These are phyloP conservation scores for Oidiodendron maius DNA, from an alignment of 495 filamentous ascomycete genomes.

Conservation along the genomic window DNA sequence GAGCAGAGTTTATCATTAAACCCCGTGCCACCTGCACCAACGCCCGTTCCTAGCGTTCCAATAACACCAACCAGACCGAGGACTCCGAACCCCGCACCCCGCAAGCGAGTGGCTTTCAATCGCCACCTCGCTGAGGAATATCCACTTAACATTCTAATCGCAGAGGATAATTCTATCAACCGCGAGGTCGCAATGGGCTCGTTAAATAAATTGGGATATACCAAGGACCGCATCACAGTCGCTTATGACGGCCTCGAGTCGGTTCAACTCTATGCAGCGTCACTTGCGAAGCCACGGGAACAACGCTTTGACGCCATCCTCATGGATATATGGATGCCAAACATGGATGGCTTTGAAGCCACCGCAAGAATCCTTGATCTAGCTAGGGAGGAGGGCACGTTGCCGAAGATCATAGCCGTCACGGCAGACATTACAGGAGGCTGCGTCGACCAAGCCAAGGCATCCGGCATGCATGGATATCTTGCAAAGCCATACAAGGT, in stretches of 20 bases:
- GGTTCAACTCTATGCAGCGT: constrained; percentile 53
- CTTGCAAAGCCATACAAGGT: constrained; percentile 78
- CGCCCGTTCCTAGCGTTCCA: neutral
- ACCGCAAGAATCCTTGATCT: constrained; percentile 58
- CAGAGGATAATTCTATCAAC: constrained; percentile 78
- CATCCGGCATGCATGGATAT: constrained; percentile 69
- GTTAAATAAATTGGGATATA: constrained; percentile 66
- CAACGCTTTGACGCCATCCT: constrained; percentile 58
- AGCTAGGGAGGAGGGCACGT: constrained; percentile 21
- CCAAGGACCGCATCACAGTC: constrained; percentile 46
- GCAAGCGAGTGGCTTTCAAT: constrained; percentile 26
- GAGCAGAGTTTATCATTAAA: neutral
- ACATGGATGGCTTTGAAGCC: constrained; percentile 77
- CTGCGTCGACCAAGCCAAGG: constrained; percentile 55
- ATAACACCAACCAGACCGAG: constrained; percentile 6
- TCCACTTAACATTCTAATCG: constrained; percentile 67
- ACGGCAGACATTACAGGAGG: constrained; percentile 72
- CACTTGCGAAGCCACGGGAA: constrained; percentile 12
- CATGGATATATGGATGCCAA: constrained; percentile 87
- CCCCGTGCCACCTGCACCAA: neutral
- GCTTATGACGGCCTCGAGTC: constrained; percentile 71
- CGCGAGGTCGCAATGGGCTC: constrained; percentile 67
- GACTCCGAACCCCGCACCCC: constrained; percentile 15
- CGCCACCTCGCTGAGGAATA: constrained; percentile 47
- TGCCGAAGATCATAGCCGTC: constrained; percentile 55